These are phyloP conservation scores for Luzula sylvatica DNA, from an alignment of 176 grass and related monocot species.

Conservation along the genomic window DNA sequence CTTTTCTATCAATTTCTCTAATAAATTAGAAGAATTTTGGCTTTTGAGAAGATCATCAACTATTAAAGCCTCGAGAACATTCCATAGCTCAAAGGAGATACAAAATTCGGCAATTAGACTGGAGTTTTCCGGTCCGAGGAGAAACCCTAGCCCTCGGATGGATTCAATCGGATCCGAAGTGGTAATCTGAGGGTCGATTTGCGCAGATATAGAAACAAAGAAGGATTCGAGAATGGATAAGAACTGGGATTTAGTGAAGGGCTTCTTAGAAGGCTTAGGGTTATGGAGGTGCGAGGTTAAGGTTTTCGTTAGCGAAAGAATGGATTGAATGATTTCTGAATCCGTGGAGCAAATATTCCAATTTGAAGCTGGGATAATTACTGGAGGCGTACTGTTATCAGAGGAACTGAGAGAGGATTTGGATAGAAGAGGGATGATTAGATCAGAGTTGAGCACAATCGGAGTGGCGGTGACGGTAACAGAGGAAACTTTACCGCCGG, in stretches of 20 bases:
- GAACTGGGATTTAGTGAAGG: slow-evolving; percentile 22
- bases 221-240: slow-evolving; percentile 33
- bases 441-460: slow-evolving; percentile 46
- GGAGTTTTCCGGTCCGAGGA: slow-evolving; percentile 26
- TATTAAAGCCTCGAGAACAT: slow-evolving; percentile 35
- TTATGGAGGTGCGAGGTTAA: slow-evolving; percentile 18
- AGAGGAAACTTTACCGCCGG: neutral
- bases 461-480: neutral
- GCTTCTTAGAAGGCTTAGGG: slow-evolving; percentile 9
- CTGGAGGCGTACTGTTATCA: neutral
- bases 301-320: slow-evolving; percentile 21
- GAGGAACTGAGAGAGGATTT: slow-evolving; percentile 16
- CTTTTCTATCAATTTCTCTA: slow-evolving; percentile 27
- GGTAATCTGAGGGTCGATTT: slow-evolving; percentile 24
- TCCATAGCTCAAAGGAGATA: slow-evolving; percentile 16
- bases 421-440: slow-evolving; percentile 10
- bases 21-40: slow-evolving; percentile 23
- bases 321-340: slow-evolving; percentile 28
- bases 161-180: neutral
- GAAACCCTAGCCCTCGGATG: slow-evolving; percentile 22
- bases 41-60: slow-evolving; percentile 29
- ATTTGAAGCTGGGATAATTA: slow-evolving; percentile 28
- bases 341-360: slow-evolving; percentile 48
- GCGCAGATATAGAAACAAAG: slow-evolving; percentile 15
- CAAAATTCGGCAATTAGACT: slow-evolving; percentile 32